Conservation (phyloP, 371 early-diverging fungal species). For the Nematocida sp. region DNA sequence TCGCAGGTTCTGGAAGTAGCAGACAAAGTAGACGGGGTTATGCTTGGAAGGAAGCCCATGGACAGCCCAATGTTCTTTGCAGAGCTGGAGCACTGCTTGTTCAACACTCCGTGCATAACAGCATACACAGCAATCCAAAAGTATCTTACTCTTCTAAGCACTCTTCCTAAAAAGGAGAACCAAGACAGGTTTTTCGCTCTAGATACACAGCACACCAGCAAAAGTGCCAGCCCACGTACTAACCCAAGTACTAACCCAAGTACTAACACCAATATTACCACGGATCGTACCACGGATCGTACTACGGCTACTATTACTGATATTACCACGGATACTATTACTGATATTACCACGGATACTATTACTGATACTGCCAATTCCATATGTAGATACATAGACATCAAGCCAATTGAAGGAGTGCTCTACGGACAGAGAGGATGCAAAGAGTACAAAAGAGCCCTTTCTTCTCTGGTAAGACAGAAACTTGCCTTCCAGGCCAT, state of each 20-base stretch:
- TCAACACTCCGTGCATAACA: neutral
- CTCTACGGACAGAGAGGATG: constrained; percentile 52
- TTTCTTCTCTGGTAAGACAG: constrained; percentile 6
- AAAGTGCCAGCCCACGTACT: neutral
- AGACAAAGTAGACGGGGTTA: constrained; percentile 61
- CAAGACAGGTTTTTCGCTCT: neutral
- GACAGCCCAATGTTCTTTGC: constrained; percentile 60
- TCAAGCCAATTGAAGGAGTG: constrained; percentile 52
- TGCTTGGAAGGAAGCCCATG: constrained; percentile 64
- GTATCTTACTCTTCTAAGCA: neutral
- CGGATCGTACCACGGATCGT: neutral
- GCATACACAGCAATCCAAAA: neutral
- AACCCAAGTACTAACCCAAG: neutral
- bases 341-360: too few species aligned
- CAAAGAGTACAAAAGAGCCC: constrained; percentile 51
- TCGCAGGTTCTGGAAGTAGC: constrained; percentile 13
- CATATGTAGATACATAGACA: constrained; percentile 20
- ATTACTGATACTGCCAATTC: too few species aligned
- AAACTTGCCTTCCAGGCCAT: neutral
- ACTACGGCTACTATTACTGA: too few species aligned
- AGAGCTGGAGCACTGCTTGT: constrained; percentile 25
- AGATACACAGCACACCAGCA: neutral
- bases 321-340: too few species aligned
- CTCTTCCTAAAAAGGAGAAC: too few species aligned
- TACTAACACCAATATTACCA: neutral